Base-by-base conservation (phyloP, 73 alveolate genomes). In the Paramecium biaurelia region DNA sequence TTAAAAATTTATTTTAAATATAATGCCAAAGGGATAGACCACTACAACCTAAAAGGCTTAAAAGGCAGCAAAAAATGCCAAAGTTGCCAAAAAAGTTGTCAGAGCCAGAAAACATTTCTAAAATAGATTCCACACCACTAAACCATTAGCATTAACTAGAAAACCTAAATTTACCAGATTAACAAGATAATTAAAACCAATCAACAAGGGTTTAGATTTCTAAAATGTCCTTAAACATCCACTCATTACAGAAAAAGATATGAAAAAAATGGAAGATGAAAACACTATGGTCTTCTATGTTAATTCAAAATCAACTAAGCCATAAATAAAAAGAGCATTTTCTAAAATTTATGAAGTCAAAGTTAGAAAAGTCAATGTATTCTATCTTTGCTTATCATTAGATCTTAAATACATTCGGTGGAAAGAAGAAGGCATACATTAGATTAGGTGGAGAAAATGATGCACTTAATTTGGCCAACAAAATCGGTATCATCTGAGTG, bases 221-320 rank as follows among this genome's bases (percentile, higher is more conserved):
- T 90, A 94, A 85, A 87, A 89, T 76, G 92, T 94, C 93, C 93
- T 95, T 92, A 92, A 95, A 93, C 84, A 94, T 93, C 98, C 98
- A 53, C 89, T 95, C 70, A 93, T 93, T 88, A 95, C 97, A 85
- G 98, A 95, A 89, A 87, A 94, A 67, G 97, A 96, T 92, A 92
- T 93, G 93, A 94, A 94, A 92, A 94, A 94, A 90, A 95, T 95
- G 93, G 98, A 95, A 94, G 97, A 95, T 95, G 93, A 94, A 92
- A 95, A 95, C 93, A 95, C 98, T 49, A 92, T 95, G 96, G 98
- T 95, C 38, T 95, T 94, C 94, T 88, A 92, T 92, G 97, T 94
- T 85, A 92, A 94, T 93, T 76, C 63, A 67, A 79, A 92, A 53
- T 93, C 98, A 47, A 95, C 95, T 92, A 95, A 95, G 86, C 96